Conservation (phyloP, 2,329 filamentous ascomycete species). For the Beauveria pseudobassiana region DNA sequence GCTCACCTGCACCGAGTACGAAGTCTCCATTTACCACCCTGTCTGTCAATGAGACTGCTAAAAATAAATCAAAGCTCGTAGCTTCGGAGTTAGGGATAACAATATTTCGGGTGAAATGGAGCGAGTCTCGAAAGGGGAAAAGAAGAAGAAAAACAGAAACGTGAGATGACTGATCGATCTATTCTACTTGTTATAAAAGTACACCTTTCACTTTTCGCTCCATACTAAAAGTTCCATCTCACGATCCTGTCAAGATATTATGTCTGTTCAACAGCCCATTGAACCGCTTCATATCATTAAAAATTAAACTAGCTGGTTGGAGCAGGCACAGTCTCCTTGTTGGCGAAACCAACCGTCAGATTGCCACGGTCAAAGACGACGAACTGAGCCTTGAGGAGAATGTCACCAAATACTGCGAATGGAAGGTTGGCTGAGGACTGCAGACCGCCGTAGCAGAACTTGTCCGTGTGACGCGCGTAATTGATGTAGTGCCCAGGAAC, state of each 20-base stretch:
- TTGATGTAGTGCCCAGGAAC: conserved; percentile 32
- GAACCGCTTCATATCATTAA: too few relatives aligned
- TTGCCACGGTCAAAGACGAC: conserved; percentile 32
- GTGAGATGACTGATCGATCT: too few relatives aligned
- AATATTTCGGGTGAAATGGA: too few relatives aligned
- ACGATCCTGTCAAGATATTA: neutral
- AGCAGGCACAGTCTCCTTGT: conserved; percentile 22
- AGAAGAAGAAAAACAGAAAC: too few relatives aligned
- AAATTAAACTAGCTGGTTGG: neutral
- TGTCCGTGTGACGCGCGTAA: conserved; percentile 23
- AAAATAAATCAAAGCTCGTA: too few relatives aligned
- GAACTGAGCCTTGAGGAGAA: conserved; percentile 37
- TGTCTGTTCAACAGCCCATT: neutral
- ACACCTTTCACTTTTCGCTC: too few relatives aligned
- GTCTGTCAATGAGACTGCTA: neutral
- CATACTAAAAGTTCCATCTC: too few relatives aligned
- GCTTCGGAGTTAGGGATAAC: too few relatives aligned
- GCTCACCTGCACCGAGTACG: conserved; percentile 59
- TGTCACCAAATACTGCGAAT: conserved; percentile 33
- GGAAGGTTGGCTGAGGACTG: conserved; percentile 29
- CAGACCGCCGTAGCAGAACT: conserved; percentile 29
- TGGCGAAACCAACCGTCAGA: conserved; percentile 30
- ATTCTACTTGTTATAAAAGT: too few relatives aligned
- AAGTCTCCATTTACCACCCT: conserved; percentile 33
- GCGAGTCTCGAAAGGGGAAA: too few relatives aligned